Percentiles rank a stretch among this genome's conserved stretches.
Evolutionary conservation across 2,329 filamentous ascomycete species (phyloP).

Genomic region (Aspergillus nomiae): DNA sequence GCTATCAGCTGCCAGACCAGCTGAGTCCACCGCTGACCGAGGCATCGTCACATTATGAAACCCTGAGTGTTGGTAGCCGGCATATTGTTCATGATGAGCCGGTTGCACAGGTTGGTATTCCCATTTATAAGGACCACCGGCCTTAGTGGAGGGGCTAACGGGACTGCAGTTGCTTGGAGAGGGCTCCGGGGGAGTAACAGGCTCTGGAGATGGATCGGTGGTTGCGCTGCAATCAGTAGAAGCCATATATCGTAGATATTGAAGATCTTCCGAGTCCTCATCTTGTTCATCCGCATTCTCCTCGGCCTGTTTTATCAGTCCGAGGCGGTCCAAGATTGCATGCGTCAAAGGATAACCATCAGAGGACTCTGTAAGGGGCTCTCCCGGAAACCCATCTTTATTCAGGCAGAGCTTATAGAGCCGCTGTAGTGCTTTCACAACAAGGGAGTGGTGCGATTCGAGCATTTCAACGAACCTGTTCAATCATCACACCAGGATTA

Average conservation of each 20-base stretch:
- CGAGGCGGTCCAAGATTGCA: slow-evolving; percentile 45
- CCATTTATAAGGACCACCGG: slow-evolving; percentile 29
- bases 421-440: slow-evolving; percentile 45
- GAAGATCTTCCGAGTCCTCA: slow-evolving; percentile 38
- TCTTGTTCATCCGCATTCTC: slow-evolving; percentile 39
- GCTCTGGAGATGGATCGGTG: slow-evolving; percentile 42
- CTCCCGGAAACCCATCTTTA: slow-evolving; percentile 47
- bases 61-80: slow-evolving; percentile 23
- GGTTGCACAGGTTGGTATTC: slow-evolving; percentile 27
- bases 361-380: slow-evolving; percentile 40
- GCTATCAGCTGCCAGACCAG: slow-evolving; percentile 15
- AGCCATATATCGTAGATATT: slow-evolving; percentile 38
- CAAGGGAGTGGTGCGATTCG: slow-evolving; percentile 45
- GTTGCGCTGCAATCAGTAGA: slow-evolving; percentile 41
- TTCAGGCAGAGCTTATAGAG: slow-evolving; percentile 45
- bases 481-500: slow-evolving; percentile 7
- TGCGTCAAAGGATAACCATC: slow-evolving; percentile 46
- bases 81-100: slow-evolving; percentile 18
- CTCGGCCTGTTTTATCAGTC: slow-evolving; percentile 47
- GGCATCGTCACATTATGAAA: slow-evolving; percentile 26
- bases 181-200: slow-evolving; percentile 35
- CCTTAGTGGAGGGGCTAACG: slow-evolving; percentile 20
- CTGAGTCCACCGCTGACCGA: slow-evolving; percentile 18
- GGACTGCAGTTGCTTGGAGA: slow-evolving; percentile 27
- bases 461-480: slow-evolving; percentile 48